Evolutionary conservation across 345 rosid genomes (phyloP).

Genomic region (Alliaria petiolata): DNA sequence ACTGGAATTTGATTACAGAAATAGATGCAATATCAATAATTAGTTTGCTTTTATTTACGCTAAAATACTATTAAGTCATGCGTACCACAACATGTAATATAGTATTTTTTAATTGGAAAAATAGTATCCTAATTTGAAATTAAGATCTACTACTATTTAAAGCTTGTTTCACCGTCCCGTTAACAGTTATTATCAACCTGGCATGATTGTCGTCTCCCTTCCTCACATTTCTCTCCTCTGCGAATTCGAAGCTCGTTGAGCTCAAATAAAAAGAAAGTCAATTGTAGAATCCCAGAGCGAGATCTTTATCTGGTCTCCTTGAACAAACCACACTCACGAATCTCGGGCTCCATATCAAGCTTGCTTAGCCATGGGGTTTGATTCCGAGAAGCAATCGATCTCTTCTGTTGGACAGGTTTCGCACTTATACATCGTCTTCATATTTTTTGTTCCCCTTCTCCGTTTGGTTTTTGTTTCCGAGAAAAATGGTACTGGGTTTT

Average conservation of each 20-base stretch:
- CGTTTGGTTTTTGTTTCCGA: background rate
- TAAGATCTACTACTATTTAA: conserved; percentile 8
- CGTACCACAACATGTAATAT: too few relatives aligned
- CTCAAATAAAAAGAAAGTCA: conserved; percentile 6
- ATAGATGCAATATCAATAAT: background rate
- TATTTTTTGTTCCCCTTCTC: background rate
- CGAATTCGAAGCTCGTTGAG: conserved; percentile 1
- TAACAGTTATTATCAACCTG: background rate
- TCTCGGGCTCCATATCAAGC: conserved; percentile 17
- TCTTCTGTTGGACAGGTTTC: conserved; percentile 48
- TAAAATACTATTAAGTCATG: too few relatives aligned
- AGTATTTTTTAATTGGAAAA: background rate
- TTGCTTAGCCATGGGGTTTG: conserved; percentile 45
- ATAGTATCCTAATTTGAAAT: conserved; percentile 24
- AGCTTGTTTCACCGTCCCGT: background rate
- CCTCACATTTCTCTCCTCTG: conserved; percentile 13
- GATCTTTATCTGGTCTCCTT: background rate
- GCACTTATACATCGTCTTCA: background rate
- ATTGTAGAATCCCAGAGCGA: background rate
- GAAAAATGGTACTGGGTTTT: background rate
- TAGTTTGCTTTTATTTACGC: too few relatives aligned
- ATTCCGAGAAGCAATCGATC: conserved; percentile 41
- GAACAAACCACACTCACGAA: background rate
- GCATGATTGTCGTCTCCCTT: conserved; percentile 15
- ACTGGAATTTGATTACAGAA: background rate